Base-by-base conservation (phyloP, 2,329 filamentous ascomycete genomes). In the Pezizomycotina sp. region DNA sequence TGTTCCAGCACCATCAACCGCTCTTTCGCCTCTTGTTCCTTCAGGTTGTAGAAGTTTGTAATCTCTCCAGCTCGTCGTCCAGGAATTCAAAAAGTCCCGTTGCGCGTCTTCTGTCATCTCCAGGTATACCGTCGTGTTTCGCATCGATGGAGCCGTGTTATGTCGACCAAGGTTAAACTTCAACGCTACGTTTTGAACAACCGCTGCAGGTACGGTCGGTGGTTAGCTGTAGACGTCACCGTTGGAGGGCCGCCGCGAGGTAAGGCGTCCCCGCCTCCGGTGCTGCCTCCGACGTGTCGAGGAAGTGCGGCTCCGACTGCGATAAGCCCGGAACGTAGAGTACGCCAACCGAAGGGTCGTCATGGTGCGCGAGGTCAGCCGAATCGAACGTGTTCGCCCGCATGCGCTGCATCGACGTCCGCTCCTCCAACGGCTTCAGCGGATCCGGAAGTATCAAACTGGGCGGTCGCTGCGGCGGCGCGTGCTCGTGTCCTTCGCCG, bases 61-160 rank as follows among this genome's bases (percentile, higher is more conserved):
- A 98, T 81, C 58, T 95, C n/a, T 74, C 66, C 9, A 98, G 62
- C 58, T 98, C 78, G 6, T 62, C 62, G 49, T 93, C 81, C 34
- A 98, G 62, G 52, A 89, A 98, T 0, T 64, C 55, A 84, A 86
- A 53, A 98, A 95, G 9, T 92, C 80, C n/a, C 67, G 68, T 55
- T 92, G 75, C 12, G 73, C 68, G 38, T 74, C 64, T 27, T 79
- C 76, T 3, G 91, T 65, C 2, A 65, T 62, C 38, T 70, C 66
- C 4, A 69, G 56, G 10, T 68, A 65, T 3, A 66, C 58, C 47
- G 67, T 64, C 4, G 43, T 31, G 6, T 35, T 23, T 33, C 53
- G 53, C 19, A 54, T 59, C 7, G 53, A 56, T 2, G 56, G 59
- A 47, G 55, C 61, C 48, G 16, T 68, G 53, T 15, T 60, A 56